Base-by-base conservation (phyloP, 176 grass and related monocot genomes). In the Eragrostis curvula region DNA sequence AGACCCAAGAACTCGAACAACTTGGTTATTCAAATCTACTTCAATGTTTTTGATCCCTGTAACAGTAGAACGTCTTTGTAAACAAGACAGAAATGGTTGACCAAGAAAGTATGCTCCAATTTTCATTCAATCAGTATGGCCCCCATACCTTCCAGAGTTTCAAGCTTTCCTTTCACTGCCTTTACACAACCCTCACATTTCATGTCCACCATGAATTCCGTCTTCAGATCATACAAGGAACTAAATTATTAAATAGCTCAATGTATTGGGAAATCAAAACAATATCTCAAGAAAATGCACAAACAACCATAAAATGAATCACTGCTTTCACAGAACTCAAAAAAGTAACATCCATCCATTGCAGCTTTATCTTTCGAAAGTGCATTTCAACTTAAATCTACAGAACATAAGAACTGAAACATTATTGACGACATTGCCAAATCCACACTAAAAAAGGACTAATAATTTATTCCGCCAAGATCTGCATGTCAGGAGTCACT, bases 171-270 rank as follows among this genome's bases (percentile, higher is more conserved):
- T 73, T 80, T 96, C 71, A 90, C 91, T 68, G 93, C 79, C 50
- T 91, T 91, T 50, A 92, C 93, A 62, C 96, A 99, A 44, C 87
- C 96, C 58, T 99, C 93, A 64, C 96, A 96, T 88, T 91, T 94
- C 96, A 96, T 99, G 52, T 99, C 88, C 82, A 99, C 96, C 96
- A 99, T 96, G 85, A 99, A 94, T 88, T 99, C 93, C 5, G 93
- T 94, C 96, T 99, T 69, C 70, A 88, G 50, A 85, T 5, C 62
- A 90, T 60, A 86, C 10, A 75, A 84, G 11, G 64, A 58, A 77
- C n/a, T 13, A 71, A 17, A 60, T 73, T 74, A 79, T 52, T 76
- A 66, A 68, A 64, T 24, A 61, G 65, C 5, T 60, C 5, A 10
- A 74, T 65, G 21, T 30, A 78, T 18, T 71, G 71, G 53, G 4